A percentile compares a stretch with the other conserved stretches of the same genome.
These are phyloP conservation scores for Leccinum griseonigrum DNA, from an alignment of 1,284 basidiomycete genomes.

Conservation along the genomic window DNA sequence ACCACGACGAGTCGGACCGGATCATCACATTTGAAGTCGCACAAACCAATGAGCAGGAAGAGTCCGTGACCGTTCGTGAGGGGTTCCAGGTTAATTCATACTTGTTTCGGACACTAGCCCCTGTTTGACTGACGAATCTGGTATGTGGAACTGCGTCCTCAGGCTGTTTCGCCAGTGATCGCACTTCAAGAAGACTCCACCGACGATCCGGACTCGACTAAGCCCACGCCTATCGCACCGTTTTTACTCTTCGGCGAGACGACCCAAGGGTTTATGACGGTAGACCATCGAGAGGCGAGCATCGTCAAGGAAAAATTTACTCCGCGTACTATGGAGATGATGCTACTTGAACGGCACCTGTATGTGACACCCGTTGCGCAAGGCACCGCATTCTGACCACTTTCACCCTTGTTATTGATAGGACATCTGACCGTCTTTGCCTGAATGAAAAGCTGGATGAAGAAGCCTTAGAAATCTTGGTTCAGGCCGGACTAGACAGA, in stretches of 20 bases:
- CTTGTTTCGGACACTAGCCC: background rate
- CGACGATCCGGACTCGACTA: too few species aligned
- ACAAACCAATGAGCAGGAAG: slow-evolving; percentile 59
- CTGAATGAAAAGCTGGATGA: slow-evolving; percentile 30
- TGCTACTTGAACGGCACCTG: too few species aligned
- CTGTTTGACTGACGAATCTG: background rate
- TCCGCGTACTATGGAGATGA: too few species aligned
- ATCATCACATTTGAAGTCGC: slow-evolving; percentile 55
- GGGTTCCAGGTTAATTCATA: slow-evolving; percentile 41
- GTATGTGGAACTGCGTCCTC: background rate
- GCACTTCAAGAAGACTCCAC: too few species aligned
- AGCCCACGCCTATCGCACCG: too few species aligned
- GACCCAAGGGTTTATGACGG: too few species aligned
- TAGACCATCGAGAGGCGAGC: too few species aligned
- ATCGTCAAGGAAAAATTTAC: too few species aligned
- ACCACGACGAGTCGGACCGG: slow-evolving; percentile 43
- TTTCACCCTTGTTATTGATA: slow-evolving; percentile 8
- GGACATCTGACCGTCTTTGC: slow-evolving; percentile 25
- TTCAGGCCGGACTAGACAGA: slow-evolving; percentile 30
- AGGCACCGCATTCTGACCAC: too few species aligned
- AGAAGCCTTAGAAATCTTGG: slow-evolving; percentile 29
- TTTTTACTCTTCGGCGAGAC: too few species aligned
- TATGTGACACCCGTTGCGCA: too few species aligned
- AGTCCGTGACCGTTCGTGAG: slow-evolving; percentile 39
- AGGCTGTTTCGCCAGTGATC: too few species aligned